A percentile compares a stretch with the other conserved stretches of the same genome.
Evolutionary conservation across 768 basidiomycete species (phyloP).

Genomic region (Kwoniella pini): DNA sequence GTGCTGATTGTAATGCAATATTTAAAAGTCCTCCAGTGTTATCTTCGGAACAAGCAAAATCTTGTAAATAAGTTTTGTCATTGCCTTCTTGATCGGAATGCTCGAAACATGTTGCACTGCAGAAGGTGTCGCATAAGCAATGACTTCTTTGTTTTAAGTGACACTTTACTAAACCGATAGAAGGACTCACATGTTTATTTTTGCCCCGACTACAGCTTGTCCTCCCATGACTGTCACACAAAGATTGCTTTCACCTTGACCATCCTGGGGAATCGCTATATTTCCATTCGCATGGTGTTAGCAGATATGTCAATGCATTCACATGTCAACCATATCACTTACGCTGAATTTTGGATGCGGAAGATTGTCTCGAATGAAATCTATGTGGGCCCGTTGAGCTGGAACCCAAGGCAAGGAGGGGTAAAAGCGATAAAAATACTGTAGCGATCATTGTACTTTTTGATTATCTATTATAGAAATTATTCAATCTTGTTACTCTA

Average conservation of each 20-base stretch:
- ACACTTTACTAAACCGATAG: background rate
- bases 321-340: background rate
- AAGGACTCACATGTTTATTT: slow-evolving; percentile 1
- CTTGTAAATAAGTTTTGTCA: background rate
- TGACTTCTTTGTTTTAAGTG: no score
- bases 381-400: background rate
- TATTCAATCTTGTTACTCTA: no score
- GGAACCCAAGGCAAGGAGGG: background rate
- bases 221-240: slow-evolving; percentile 4
- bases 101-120: background rate
- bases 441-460: no score
- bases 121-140: no score
- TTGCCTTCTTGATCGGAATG: background rate
- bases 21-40: background rate
- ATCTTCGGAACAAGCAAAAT: background rate
- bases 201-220: background rate
- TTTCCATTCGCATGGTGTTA: no score
- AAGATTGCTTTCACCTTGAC: background rate
- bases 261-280: no score
- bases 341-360: background rate
- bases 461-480: no score
- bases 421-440: background rate
- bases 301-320: no score
- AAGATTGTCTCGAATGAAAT: background rate
- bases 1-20: background rate